Evolutionary conservation across 2,329 filamentous ascomycete genomes (phyloP).

Genomic region (Fusarium sp.): DNA sequence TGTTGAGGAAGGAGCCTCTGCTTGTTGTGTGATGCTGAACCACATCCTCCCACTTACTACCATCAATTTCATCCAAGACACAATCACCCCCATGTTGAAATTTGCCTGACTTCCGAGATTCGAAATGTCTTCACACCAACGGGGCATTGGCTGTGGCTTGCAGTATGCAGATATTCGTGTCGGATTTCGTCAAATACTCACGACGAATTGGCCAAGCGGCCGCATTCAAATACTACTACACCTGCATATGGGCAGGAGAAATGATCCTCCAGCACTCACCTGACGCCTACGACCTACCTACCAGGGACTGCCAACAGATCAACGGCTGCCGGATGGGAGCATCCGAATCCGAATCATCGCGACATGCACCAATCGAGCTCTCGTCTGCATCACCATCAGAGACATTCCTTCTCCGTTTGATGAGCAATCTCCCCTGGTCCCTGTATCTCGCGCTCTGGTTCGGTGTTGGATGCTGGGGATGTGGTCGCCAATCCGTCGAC

Average conservation of each 20-base stretch:
- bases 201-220: constrained; percentile 14
- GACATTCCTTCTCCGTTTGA: constrained; percentile 4
- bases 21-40: neutral
- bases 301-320: constrained; percentile 14
- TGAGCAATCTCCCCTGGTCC: constrained; percentile 35
- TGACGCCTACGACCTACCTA: constrained; percentile 3
- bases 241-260: constrained; percentile 2
- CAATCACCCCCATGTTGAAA: neutral
- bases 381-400: constrained; percentile 25
- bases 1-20: neutral
- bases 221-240: neutral
- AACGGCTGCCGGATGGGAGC: constrained; percentile 19
- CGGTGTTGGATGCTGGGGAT: constrained; percentile 31
- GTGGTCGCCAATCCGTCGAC: constrained; percentile 41
- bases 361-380: constrained; percentile 25
- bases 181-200: constrained; percentile 3
- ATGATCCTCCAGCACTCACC: constrained; percentile 1
- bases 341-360: constrained; percentile 24
- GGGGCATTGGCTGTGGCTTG: constrained; percentile 14
- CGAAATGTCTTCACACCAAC: neutral
- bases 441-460: constrained; percentile 19
- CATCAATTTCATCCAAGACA: neutral
- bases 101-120: neutral
- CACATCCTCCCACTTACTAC: neutral
- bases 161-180: constrained; percentile 2